Conservation (phyloP, 495 filamentous ascomycete species). For the Hypoxylon cercidicola region DNA sequence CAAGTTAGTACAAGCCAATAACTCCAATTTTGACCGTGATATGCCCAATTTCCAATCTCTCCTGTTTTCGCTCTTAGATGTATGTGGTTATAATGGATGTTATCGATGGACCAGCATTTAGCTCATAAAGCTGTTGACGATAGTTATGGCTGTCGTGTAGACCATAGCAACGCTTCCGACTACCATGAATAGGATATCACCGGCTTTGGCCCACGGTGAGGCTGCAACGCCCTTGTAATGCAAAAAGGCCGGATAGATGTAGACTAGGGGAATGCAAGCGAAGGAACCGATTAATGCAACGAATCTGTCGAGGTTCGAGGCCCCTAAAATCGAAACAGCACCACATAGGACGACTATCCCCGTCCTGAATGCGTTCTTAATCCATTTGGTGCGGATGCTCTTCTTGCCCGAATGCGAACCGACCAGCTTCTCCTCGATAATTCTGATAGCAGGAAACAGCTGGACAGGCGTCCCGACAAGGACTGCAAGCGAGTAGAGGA, state of each 20-base stretch:
- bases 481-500: slow-evolving; percentile 72
- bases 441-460: slow-evolving; percentile 70
- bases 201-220: slow-evolving; percentile 55
- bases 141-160: slow-evolving; percentile 69
- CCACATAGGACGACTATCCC: slow-evolving; percentile 61
- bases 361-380: slow-evolving; percentile 69
- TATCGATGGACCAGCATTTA: slow-evolving; percentile 7
- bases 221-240: slow-evolving; percentile 69
- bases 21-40: slow-evolving; percentile 15
- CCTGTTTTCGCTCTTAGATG: neutral
- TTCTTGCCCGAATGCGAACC: slow-evolving; percentile 66
- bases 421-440: slow-evolving; percentile 66
- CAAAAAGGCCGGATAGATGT: slow-evolving; percentile 84
- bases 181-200: slow-evolving; percentile 65
- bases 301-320: slow-evolving; percentile 71
- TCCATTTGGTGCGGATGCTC: slow-evolving; percentile 67
- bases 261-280: slow-evolving; percentile 86
- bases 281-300: slow-evolving; percentile 71
- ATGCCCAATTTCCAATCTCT: neutral
- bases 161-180: slow-evolving; percentile 68
- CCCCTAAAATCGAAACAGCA: slow-evolving; percentile 62
- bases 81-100: neutral
- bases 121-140: slow-evolving; percentile 55
- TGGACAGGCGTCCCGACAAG: slow-evolving; percentile 71
- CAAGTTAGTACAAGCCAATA: slow-evolving; percentile 9